Evolutionary conservation across 768 basidiomycete species (phyloP).

Genomic region (Neoboletus brunneissimus): DNA sequence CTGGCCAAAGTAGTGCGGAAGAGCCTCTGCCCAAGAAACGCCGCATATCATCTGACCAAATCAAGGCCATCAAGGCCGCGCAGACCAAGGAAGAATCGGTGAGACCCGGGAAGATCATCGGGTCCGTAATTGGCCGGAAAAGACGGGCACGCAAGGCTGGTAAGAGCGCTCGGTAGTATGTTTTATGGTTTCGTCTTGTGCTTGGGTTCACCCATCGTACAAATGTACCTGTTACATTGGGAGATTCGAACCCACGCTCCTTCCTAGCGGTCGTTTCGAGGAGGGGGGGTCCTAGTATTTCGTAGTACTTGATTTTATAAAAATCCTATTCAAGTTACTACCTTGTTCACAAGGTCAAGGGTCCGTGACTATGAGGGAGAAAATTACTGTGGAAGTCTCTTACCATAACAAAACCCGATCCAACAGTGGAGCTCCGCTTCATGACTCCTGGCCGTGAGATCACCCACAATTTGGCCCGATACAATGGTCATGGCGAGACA

Average conservation of each 20-base stretch:
- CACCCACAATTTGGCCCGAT: too few relatives aligned
- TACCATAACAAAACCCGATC: too few relatives aligned
- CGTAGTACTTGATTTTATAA: too few relatives aligned
- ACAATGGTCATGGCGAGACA: background rate
- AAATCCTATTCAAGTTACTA: too few relatives aligned
- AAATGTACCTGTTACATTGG: background rate
- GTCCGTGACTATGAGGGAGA: too few relatives aligned
- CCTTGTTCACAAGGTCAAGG: too few relatives aligned
- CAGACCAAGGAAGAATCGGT: slow-evolving; percentile 15
- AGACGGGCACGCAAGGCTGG: slow-evolving; percentile 59
- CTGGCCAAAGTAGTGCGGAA: slow-evolving; percentile 15
- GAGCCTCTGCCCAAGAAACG: slow-evolving; percentile 43
- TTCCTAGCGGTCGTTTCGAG: too few relatives aligned
- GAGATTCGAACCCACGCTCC: too few relatives aligned
- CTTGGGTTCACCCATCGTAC: background rate
- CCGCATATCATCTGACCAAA: slow-evolving; percentile 27
- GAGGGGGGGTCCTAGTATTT: too few relatives aligned
- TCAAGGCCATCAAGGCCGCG: slow-evolving; percentile 25
- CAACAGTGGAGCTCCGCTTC: too few relatives aligned
- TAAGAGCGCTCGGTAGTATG: slow-evolving; percentile 19
- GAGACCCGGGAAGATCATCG: slow-evolving; percentile 46
- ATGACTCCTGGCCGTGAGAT: background rate
- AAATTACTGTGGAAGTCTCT: too few relatives aligned
- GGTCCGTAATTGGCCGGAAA: slow-evolving; percentile 78
- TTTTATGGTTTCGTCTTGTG: background rate